These are phyloP conservation scores for Globisporangium abappressorium DNA, from an alignment of 352 stramenopile species.

Conservation along the genomic window DNA sequence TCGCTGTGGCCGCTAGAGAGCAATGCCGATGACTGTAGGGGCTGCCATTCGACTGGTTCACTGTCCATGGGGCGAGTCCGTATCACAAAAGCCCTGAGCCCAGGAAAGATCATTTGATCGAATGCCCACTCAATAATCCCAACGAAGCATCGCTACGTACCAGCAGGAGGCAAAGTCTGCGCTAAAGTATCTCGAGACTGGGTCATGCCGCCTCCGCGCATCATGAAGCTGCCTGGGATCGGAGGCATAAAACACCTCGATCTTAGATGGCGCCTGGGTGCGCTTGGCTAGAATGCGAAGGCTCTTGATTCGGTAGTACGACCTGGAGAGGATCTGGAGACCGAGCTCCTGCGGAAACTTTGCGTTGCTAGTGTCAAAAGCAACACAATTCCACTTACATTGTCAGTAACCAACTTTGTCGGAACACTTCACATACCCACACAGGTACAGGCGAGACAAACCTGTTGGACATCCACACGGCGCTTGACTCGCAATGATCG, in stretches of 20 bases:
- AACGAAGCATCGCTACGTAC: constrained; percentile 10
- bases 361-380: constrained; percentile 1
- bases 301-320: constrained; percentile 3
- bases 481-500: neutral
- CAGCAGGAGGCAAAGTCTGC: constrained; percentile 24
- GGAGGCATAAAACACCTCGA: constrained; percentile 10
- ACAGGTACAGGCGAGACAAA: neutral
- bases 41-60: constrained; percentile 7
- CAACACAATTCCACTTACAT: neutral
- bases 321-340: constrained; percentile 13
- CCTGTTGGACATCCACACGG: constrained; percentile 15
- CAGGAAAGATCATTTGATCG: too few species aligned
- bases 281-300: constrained; percentile 9
- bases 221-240: too few species aligned
- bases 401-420: neutral
- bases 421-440: too few species aligned
- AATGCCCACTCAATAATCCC: too few species aligned
- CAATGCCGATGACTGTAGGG: neutral
- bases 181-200: constrained; percentile 34
- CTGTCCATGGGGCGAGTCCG: neutral
- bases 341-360: constrained; percentile 18
- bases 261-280: neutral
- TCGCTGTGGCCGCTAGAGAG: neutral
- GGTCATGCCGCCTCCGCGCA: constrained; percentile 11
- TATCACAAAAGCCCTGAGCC: neutral